Conservation (phyloP, 2,329 filamentous ascomycete species). For the Aspergillus pseudoglaucus region DNA sequence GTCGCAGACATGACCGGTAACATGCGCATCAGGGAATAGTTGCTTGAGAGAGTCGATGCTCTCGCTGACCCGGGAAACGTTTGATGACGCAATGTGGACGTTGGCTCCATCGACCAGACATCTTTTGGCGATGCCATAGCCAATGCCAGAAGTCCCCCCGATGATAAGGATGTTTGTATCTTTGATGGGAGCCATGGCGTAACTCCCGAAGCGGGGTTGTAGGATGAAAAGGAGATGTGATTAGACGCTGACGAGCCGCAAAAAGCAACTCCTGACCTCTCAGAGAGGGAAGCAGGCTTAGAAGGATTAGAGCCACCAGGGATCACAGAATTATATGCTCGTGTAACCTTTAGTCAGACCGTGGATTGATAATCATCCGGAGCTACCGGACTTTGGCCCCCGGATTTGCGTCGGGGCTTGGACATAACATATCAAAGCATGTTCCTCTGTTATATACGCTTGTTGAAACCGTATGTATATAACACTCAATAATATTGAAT, state of each 20-base stretch:
- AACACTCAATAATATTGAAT: no score
- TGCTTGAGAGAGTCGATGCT: slow-evolving; percentile 43
- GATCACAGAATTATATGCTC: not conserved
- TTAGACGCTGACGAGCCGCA: no score
- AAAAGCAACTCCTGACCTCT: not conserved
- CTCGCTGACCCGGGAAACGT: slow-evolving; percentile 41
- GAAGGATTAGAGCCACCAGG: no score
- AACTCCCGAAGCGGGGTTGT: not conserved
- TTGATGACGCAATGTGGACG: slow-evolving; percentile 58
- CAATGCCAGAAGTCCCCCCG: slow-evolving; percentile 59
- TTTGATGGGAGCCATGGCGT: slow-evolving; percentile 13
- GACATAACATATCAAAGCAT: no score
- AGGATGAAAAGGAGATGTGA: not conserved
- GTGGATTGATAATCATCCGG: not conserved
- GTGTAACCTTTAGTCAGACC: not conserved
- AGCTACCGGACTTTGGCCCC: not conserved
- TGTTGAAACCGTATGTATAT: no score
- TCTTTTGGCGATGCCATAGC: slow-evolving; percentile 54
- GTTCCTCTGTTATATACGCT: no score
- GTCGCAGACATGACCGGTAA: slow-evolving; percentile 40
- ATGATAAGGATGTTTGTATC: slow-evolving; percentile 48
- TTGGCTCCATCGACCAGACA: slow-evolving; percentile 48
- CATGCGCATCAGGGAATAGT: slow-evolving; percentile 3
- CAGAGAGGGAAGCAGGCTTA: not conserved
- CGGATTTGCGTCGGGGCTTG: no score